Evolutionary conservation across 805 yeast genomes (phyloP).

Genomic region (Zygosaccharomyces gambellarensis): DNA sequence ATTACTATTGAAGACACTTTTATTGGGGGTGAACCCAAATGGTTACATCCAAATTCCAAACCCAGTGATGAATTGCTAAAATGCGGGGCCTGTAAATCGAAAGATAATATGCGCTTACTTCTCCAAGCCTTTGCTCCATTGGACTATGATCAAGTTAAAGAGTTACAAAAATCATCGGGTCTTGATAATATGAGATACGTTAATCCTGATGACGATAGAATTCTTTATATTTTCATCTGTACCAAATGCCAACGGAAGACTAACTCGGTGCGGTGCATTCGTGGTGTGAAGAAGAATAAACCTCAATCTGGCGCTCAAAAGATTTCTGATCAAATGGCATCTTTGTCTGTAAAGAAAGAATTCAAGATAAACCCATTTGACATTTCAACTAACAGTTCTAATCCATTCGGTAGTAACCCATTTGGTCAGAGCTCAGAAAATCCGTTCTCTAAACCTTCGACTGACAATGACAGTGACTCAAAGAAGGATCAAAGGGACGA

Average conservation of each 20-base stretch:
- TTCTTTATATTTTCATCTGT: conserved; percentile 77
- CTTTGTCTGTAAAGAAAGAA: conserved; percentile 39
- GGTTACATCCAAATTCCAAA: conserved; percentile 58
- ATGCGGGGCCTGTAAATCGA: conserved; percentile 60
- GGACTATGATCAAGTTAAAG: conserved; percentile 36
- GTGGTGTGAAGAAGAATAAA: conserved; percentile 65
- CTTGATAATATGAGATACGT: conserved; percentile 16
- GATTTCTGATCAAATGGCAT: conserved; percentile 41
- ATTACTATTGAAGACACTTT: conserved; percentile 61
- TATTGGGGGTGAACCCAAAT: conserved; percentile 72
- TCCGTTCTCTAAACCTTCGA: conserved; percentile 5
- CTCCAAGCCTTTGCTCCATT: conserved; percentile 80
- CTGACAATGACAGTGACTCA: background rate
- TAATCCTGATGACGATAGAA: conserved; percentile 68
- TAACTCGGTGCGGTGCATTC: conserved; percentile 69
- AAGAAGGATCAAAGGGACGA: background rate
- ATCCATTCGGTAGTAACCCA: conserved; percentile 32
- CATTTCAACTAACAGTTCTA: conserved; percentile 11
- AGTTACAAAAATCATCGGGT: conserved; percentile 14
- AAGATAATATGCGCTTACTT: conserved; percentile 55
- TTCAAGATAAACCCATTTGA: conserved; percentile 36
- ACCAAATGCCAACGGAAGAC: conserved; percentile 61
- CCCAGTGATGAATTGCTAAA: conserved; percentile 50
- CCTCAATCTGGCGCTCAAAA: conserved; percentile 40
- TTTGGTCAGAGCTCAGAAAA: conserved; percentile 27